These are phyloP conservation scores for Staphylotrichum tortipilum DNA, from an alignment of 495 filamentous ascomycete genomes.

Conservation along the genomic window DNA sequence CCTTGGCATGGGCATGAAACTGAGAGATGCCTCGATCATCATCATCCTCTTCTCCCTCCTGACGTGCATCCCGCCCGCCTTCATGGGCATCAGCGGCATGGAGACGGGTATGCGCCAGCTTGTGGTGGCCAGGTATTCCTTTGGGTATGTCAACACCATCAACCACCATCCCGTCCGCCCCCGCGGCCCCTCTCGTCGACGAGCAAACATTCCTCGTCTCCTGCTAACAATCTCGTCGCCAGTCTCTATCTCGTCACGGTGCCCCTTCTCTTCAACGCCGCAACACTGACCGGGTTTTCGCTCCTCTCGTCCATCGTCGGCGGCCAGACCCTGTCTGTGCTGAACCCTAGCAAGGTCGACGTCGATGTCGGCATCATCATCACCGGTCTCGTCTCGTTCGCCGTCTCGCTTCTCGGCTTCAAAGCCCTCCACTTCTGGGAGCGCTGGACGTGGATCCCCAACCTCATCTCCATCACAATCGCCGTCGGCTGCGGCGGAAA, in stretches of 20 bases:
- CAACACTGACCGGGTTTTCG: slow-evolving; percentile 37
- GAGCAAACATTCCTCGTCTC: background rate
- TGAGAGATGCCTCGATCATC: slow-evolving; percentile 46
- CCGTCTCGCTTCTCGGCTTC: slow-evolving; percentile 44
- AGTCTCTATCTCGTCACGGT: slow-evolving; percentile 31
- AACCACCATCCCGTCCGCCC: too few relatives aligned
- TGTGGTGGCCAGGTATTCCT: slow-evolving; percentile 47
- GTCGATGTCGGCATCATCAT: slow-evolving; percentile 45
- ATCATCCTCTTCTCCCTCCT: slow-evolving; percentile 50
- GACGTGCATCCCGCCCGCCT: slow-evolving; percentile 43
- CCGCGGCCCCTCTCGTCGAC: too few relatives aligned
- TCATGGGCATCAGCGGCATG: slow-evolving; percentile 45
- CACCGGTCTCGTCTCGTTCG: slow-evolving; percentile 39
- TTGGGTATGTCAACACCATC: slow-evolving; percentile 29
- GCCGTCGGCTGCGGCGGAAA: slow-evolving; percentile 42
- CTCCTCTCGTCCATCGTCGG: slow-evolving; percentile 34
- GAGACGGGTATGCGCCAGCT: slow-evolving; percentile 49
- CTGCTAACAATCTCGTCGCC: background rate
- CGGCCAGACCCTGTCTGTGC: slow-evolving; percentile 36
- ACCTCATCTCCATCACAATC: slow-evolving; percentile 41
- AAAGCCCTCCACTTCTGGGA: slow-evolving; percentile 44
- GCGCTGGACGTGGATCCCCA: slow-evolving; percentile 50
- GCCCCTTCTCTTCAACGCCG: slow-evolving; percentile 33
- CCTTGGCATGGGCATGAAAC: slow-evolving; percentile 39
- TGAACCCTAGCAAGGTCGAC: slow-evolving; percentile 38